Conservation (phyloP, 2,329 filamentous ascomycete genomes). For the Diaporthe ilicicola region DNA sequence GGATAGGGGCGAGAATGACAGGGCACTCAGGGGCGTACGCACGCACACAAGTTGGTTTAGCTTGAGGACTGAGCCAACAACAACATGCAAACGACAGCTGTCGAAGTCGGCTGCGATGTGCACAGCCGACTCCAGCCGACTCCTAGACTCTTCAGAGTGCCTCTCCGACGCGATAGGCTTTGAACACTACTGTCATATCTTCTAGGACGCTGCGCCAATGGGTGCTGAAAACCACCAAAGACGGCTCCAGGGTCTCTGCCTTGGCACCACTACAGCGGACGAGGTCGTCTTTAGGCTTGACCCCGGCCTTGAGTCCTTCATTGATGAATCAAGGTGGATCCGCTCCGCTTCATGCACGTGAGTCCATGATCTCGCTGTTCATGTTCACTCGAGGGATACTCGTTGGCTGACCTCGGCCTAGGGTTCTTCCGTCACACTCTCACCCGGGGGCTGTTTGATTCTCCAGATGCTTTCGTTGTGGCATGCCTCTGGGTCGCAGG, state of each 20-base stretch:
- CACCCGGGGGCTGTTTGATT: neutral
- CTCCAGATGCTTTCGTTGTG: neutral
- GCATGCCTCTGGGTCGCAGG: no score
- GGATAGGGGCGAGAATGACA: no score
- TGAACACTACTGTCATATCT: neutral
- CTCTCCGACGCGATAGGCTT: no score
- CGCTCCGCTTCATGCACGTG: neutral
- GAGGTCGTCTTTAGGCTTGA: neutral
- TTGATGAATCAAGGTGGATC: no score
- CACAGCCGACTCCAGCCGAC: no score
- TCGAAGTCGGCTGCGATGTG: no score
- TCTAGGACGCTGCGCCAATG: neutral
- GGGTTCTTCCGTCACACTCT: slow-evolving; percentile 1
- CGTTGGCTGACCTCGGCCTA: neutral
- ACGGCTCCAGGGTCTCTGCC: neutral
- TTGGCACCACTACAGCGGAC: neutral
- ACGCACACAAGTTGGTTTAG: no score
- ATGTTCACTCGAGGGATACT: neutral
- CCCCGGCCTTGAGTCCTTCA: no score
- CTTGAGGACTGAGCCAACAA: no score
- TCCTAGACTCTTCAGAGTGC: no score
- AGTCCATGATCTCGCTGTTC: neutral
- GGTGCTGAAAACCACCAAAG: neutral
- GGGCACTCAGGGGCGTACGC: no score
- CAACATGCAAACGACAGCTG: no score